phyloP scores from a whole-genome alignment of 2,329 filamentous ascomycete species.

The Simplicillium aogashimaense region DNA sequence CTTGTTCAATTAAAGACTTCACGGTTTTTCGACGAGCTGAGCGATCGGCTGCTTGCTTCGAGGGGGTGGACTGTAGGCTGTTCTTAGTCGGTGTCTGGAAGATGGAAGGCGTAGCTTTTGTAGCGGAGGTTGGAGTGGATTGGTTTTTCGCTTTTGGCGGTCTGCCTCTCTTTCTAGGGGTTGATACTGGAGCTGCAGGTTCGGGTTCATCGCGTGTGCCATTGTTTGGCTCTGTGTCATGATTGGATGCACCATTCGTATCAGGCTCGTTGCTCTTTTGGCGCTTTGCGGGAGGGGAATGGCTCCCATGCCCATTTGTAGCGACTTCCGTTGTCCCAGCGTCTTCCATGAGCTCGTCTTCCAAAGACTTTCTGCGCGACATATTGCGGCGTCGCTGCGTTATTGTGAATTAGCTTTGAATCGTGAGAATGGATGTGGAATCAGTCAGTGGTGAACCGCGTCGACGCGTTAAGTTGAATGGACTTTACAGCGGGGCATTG shows the following conservation, averaged over 20 bases:
- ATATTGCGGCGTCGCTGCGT: background rate
- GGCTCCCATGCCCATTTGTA: constrained; percentile 4
- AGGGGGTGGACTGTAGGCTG: constrained; percentile 41
- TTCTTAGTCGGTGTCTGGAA: constrained; percentile 29
- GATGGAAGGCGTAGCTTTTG: constrained; percentile 20
- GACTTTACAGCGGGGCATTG: too few species aligned
- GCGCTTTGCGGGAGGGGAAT: constrained; percentile 4
- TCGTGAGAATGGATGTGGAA: too few species aligned
- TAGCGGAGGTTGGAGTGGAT: constrained; percentile 21
- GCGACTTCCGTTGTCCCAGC: constrained; percentile 1
- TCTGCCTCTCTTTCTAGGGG: constrained; percentile 23
- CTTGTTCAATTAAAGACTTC: constrained; percentile 62
- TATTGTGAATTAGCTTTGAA: too few species aligned
- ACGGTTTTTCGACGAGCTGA: constrained; percentile 84
- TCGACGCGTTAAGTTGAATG: too few species aligned
- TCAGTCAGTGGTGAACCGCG: too few species aligned
- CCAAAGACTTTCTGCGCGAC: constrained; percentile 9
- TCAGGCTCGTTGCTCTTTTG: constrained; percentile 1
- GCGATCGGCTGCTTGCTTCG: constrained; percentile 63
- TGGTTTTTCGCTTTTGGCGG: constrained; percentile 15
- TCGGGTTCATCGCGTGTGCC: background rate
- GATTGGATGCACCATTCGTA: background rate
- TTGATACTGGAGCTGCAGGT: constrained; percentile 17
- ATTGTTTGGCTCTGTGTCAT: background rate
- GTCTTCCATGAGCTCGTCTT: constrained; percentile 7